Base-by-base conservation (phyloP, 345 rosid genomes). In the Sonneratia alba region DNA sequence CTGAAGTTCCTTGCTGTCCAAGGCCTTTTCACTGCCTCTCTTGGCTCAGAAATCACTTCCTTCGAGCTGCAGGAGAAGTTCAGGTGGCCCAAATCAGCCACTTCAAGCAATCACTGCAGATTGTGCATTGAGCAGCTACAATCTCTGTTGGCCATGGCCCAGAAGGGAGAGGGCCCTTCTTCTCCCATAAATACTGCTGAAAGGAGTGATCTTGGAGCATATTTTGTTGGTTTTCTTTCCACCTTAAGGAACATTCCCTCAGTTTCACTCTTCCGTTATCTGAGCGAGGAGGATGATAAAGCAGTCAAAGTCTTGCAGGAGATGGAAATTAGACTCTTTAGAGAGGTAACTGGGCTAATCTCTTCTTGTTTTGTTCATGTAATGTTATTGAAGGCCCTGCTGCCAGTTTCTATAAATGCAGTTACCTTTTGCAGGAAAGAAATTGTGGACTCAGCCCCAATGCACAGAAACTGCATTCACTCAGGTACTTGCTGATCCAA, bases 31-130 rank as follows among this genome's bases (percentile, higher is more conserved):
- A 67, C 91, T 69, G 91, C 97, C 21, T 96, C 97, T 77, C 93
- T 96, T 67, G 99, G 99, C 66, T 83, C 90, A 13, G 98, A 92
- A 83, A 91, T 95, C 75, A 95, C 99, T 42, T 95, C 98, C 53
- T 95, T 95, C 75, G 99, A 95, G 83, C 75, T 95, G 77, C 88
- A 89, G 78, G 99, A 95, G 87, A 95, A 88, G 78, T 92, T 95
- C 78, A 88, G 88, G 79, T 95, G 99, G 98, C 97, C 99, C 38
- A 95, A 86, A 78, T 83, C 83, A 72, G 88, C 95, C 1, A 80
- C 94, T 67, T 85, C 99, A 2, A 82, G 71, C 80, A 85, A 86
- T 64, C 84, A 91, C 78, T 91, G 99, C 86, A 81, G 79, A 69
- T 81, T 89, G 81, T 88, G 98, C 76, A 91, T 96, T 55, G 99